Evolutionary conservation across 202 grass and related monocot species (phyloP).

Genomic region (Brachypodium distachyon): DNA sequence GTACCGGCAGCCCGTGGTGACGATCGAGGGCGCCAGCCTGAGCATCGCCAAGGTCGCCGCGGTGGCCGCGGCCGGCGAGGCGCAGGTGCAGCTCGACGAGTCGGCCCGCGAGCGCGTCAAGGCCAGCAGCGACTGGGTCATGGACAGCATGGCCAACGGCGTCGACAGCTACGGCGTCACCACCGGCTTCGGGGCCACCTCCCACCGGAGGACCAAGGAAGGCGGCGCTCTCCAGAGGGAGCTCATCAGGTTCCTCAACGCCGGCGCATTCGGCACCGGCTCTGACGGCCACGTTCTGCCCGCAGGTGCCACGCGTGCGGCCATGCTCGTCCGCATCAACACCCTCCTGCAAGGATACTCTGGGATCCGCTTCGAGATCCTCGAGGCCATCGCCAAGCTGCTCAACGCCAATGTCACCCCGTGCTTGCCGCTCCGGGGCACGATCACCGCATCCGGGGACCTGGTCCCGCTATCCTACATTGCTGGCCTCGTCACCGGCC

Average conservation of each 20-base stretch:
- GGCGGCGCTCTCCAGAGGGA: slow-evolving; percentile 56
- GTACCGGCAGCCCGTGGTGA: slow-evolving; percentile 34
- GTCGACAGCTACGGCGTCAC: slow-evolving; percentile 72
- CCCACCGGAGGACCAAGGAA: slow-evolving; percentile 55
- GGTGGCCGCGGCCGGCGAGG: slow-evolving; percentile 11
- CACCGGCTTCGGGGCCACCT: slow-evolving; percentile 66
- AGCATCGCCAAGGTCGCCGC: slow-evolving; percentile 40
- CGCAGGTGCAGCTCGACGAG: slow-evolving; percentile 43
- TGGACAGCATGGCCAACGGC: slow-evolving; percentile 57
- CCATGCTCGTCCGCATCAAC: slow-evolving; percentile 66
- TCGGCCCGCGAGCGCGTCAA: slow-evolving; percentile 36
- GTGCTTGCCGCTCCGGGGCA: neutral
- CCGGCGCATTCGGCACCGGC: slow-evolving; percentile 37
- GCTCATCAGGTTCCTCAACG: slow-evolving; percentile 63
- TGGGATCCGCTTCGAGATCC: slow-evolving; percentile 72
- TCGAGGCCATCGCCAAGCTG: slow-evolving; percentile 18
- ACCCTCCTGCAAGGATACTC: slow-evolving; percentile 62
- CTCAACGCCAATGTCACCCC: neutral
- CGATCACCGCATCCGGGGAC: slow-evolving; percentile 7
- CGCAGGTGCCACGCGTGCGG: slow-evolving; percentile 28
- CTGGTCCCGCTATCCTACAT: slow-evolving; percentile 36
- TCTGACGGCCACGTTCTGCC: slow-evolving; percentile 46
- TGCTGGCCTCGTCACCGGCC: slow-evolving; percentile 27
- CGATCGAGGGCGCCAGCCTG: slow-evolving; percentile 60
- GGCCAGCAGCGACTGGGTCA: slow-evolving; percentile 69